Conservation (phyloP, 225 moss, liverwort and hornwort genomes). For the Pseudisothecium myosuroides region DNA sequence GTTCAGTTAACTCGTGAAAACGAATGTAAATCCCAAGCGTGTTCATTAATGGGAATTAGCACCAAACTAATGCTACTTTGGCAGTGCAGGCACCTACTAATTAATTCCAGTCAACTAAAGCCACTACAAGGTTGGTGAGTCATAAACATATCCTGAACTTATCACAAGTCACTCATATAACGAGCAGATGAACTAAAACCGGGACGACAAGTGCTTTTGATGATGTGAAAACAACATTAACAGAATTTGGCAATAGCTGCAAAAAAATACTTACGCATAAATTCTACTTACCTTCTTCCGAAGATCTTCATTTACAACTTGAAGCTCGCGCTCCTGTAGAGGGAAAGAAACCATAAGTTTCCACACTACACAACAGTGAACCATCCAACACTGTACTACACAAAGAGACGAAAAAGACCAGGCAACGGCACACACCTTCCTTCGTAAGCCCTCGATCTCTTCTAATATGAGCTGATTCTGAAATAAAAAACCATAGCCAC, state of each 20-base stretch:
- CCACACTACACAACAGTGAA: background rate
- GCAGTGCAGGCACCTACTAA: background rate
- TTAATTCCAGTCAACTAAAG: background rate
- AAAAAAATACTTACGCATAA: background rate
- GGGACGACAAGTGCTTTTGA: background rate
- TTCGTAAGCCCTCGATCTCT: slow-evolving; percentile 68
- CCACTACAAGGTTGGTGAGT: background rate
- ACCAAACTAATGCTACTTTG: background rate
- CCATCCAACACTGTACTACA: background rate
- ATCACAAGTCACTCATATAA: background rate
- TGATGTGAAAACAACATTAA: background rate
- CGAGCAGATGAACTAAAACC: background rate
- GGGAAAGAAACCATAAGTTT: background rate
- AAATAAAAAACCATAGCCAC: background rate
- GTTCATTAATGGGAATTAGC: background rate
- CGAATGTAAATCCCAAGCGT: background rate
- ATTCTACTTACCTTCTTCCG: slow-evolving; percentile 31
- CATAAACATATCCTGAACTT: background rate
- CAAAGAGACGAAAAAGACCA: background rate
- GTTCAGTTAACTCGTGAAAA: background rate
- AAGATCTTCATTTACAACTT: slow-evolving; percentile 31
- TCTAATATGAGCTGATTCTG: slow-evolving; percentile 84
- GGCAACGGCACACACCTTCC: slow-evolving; percentile 37
- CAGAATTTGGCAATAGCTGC: background rate
- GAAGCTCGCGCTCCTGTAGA: slow-evolving; percentile 38